Conservation (phyloP, 2,329 filamentous ascomycete genomes). For the Zymoseptoria passerinii region DNA sequence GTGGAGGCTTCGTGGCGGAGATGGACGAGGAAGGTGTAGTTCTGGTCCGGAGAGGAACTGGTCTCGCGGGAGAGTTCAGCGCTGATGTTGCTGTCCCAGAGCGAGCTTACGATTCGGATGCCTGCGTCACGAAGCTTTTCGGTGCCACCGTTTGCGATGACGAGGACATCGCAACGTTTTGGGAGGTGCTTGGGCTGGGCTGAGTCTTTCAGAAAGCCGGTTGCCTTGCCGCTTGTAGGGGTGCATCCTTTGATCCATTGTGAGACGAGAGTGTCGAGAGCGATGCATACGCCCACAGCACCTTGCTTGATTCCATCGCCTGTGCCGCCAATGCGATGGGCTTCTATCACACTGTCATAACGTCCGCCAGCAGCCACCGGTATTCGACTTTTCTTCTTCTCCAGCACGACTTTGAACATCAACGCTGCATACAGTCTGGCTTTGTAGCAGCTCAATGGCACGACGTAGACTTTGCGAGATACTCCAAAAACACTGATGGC, state of each 20-base stretch:
- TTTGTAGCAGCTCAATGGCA: slow-evolving; percentile 78
- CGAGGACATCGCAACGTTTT: slow-evolving; percentile 66
- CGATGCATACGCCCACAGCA: slow-evolving; percentile 85
- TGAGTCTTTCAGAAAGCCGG: slow-evolving; percentile 13
- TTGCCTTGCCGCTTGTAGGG: slow-evolving; percentile 10
- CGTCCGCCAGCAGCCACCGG: slow-evolving; percentile 90
- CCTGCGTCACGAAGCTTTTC: slow-evolving; percentile 66
- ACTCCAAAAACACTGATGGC: slow-evolving; percentile 71
- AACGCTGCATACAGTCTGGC: slow-evolving; percentile 82
- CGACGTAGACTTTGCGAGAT: slow-evolving; percentile 70
- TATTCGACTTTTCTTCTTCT: slow-evolving; percentile 66
- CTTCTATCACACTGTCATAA: slow-evolving; percentile 82
- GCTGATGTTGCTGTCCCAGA: slow-evolving; percentile 79
- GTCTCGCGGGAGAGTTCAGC: slow-evolving; percentile 74
- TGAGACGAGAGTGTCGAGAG: slow-evolving; percentile 72
- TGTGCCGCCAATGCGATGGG: slow-evolving; percentile 63
- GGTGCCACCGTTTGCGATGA: slow-evolving; percentile 72
- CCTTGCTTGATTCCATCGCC: slow-evolving; percentile 32
- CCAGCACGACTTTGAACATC: slow-evolving; percentile 83
- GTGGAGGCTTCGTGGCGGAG: slow-evolving; percentile 64
- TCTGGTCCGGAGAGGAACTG: slow-evolving; percentile 6
- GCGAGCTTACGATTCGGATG: slow-evolving; percentile 64
- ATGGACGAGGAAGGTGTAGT: slow-evolving; percentile 74
- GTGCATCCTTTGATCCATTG: slow-evolving; percentile 41
- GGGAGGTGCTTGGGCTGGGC: slow-evolving; percentile 6